These are phyloP conservation scores for Diutina mesorugosa DNA, from an alignment of 1,139 yeast genomes.

Conservation along the genomic window DNA sequence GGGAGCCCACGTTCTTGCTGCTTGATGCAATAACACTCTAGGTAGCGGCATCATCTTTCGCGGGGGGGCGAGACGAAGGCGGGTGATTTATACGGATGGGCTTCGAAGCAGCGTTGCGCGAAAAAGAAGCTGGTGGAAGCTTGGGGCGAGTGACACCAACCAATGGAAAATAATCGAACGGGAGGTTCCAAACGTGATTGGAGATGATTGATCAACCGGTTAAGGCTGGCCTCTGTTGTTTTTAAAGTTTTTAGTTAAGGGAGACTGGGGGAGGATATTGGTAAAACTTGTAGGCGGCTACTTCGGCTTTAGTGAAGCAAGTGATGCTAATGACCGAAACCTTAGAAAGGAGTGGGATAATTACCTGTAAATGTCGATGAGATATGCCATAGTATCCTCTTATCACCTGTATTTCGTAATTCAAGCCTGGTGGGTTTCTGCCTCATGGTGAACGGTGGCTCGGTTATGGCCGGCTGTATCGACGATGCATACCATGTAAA, in stretches of 20 bases:
- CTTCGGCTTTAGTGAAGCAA: not conserved
- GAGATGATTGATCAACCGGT: too few species aligned
- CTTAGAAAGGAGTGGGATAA: not conserved
- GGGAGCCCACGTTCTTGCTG: not conserved
- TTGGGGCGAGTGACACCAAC: not conserved
- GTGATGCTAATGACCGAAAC: not conserved
- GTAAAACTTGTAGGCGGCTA: not conserved
- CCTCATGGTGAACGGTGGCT: not conserved
- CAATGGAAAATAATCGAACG: too few species aligned
- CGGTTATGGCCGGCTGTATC: not conserved
- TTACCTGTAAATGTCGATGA: too few species aligned
- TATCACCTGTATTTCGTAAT: too few species aligned
- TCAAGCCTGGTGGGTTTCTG: too few species aligned
- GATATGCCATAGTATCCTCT: too few species aligned
- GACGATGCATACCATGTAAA: too few species aligned
- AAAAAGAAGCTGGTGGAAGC: not conserved
- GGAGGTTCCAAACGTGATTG: too few species aligned
- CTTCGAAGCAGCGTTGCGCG: not conserved
- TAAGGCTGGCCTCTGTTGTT: not conserved
- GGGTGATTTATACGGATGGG: not conserved
- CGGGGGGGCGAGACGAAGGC: not conserved
- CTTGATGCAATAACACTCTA: not conserved
- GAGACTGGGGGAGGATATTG: not conserved
- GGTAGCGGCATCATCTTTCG: not conserved
- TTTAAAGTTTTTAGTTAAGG: not conserved